Evolutionary conservation across 352 stramenopile genomes (phyloP), one percentile per base, ranked within the genome.

Genomic region (Globisporangium sylvaticum): DNA sequence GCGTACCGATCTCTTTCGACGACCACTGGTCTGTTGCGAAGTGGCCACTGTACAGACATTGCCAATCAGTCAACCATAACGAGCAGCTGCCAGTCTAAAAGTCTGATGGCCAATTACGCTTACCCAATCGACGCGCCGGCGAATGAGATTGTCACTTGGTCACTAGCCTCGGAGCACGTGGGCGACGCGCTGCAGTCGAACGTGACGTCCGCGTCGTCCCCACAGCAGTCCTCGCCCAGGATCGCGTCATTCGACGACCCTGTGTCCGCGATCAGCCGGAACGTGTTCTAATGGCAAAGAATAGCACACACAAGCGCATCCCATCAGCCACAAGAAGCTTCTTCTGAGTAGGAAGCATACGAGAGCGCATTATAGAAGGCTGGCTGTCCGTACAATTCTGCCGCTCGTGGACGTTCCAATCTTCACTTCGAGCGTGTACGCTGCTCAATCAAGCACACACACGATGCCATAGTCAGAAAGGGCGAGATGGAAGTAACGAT

Each of bases 191-290:
- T 72, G 54, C 87, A 95, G 50, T 72, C 82, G 70, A 87, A 95
- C n/a, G 79, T 86, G 22, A 80, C 72, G 1, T 79, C 48, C 6
- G 78, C 78, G 24, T 72, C 67, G 1, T 61, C 65, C 0, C 73
- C 82, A 46, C 87, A 95, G 72, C 87, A 95, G 42, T 72, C 73
- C 9, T 72, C 25, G 20, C 84, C 81, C 5, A 93, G 75, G 32
- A 94, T 76, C 1, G 87, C 87, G 39, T 89, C 80, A 53, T 93
- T 95, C 10, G 85, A 91, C n/a, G 87, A 95, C 1, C 87, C 87
- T 0, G 87, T 95, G 73, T 95, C 87, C 54, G 84, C 80, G 46
- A 95, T 90, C 15, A 95, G 60, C 50, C 79, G 78, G 59, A 92
- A 95, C 4, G 75, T 77, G n/a, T 89, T 90, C 84, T 92, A 44